phyloP scores from a whole-genome alignment of 177 flowering plant genomes.

The Vitis hybrid region DNA sequence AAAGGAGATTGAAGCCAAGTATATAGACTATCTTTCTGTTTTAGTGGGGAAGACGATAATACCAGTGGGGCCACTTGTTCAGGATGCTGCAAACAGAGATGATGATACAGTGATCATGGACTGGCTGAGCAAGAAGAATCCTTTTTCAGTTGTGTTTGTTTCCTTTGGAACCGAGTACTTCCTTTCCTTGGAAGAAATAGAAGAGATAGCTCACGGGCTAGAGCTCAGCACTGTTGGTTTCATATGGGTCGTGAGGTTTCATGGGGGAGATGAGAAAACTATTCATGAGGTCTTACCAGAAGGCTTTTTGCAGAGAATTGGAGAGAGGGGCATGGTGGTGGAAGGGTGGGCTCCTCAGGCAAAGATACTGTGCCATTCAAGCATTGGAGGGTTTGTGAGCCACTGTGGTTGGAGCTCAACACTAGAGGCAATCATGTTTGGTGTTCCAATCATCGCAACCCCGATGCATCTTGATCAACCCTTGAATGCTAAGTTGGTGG shows the following conservation, averaged over 20 bases:
- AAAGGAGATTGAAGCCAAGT: constrained; percentile 26
- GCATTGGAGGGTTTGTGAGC: constrained; percentile 13
- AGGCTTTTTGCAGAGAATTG: constrained; percentile 15
- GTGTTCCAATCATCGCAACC: constrained; percentile 19
- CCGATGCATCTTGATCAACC: constrained; percentile 26
- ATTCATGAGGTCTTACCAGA: constrained; percentile 13
- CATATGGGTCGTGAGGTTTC: constrained; percentile 25
- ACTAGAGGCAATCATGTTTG: constrained; percentile 4
- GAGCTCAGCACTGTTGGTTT: constrained; percentile 18
- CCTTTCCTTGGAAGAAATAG: constrained; percentile 10
- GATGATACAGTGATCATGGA: constrained; percentile 1
- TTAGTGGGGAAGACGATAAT: constrained; percentile 15
- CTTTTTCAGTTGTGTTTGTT: constrained; percentile 11
- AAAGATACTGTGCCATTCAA: constrained; percentile 10
- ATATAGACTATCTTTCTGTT: constrained; percentile 18
- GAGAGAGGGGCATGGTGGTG: constrained; percentile 17
- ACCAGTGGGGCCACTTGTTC: constrained; percentile 30
- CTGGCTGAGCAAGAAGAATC: constrained; percentile 14
- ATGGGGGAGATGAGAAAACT: background rate
- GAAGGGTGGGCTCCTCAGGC: constrained; percentile 24
- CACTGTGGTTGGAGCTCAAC: constrained; percentile 20
- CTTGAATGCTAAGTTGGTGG: constrained; percentile 16
- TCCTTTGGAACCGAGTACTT: constrained; percentile 29
- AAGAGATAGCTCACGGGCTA: constrained; percentile 21
- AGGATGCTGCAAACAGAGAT: constrained; percentile 1